Percentiles rank a stretch among this genome's conserved stretches.
Conservation (phyloP, 176 grass and related monocot genomes). For the Musa schizocarpa region DNA sequence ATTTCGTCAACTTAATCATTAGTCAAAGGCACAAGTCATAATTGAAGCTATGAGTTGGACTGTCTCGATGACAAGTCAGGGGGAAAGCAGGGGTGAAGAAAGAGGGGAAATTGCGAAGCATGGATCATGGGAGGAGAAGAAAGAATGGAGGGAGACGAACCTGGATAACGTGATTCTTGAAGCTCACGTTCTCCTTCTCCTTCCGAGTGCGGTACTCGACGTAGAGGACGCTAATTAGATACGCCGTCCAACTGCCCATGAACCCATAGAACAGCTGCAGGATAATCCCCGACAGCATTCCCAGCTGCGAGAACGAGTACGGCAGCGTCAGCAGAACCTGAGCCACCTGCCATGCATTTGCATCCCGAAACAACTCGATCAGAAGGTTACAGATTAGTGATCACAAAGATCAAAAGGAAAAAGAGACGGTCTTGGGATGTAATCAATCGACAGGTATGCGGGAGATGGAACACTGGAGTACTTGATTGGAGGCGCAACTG, state of each 20-base stretch:
- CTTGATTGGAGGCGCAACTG: conserved; percentile 23
- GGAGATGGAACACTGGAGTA: not conserved
- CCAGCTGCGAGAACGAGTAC: conserved; percentile 20
- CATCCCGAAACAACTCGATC: not conserved
- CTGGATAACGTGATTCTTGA: conserved; percentile 24
- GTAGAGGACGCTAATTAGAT: conserved; percentile 21
- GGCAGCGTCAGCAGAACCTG: conserved; percentile 20
- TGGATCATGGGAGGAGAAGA: not conserved
- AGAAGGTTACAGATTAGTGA: too few relatives aligned
- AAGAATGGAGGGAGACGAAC: not conserved
- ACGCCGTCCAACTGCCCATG: conserved; percentile 16
- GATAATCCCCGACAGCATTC: conserved; percentile 4
- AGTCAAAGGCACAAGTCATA: too few relatives aligned
- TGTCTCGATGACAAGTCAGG: too few relatives aligned
- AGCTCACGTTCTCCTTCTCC: conserved; percentile 13
- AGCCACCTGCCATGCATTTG: conserved; percentile 7
- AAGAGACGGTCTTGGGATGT: not conserved
- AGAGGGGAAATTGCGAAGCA: too few relatives aligned
- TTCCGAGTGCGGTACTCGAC: conserved; percentile 19
- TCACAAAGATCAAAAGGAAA: not conserved
- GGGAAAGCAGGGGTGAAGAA: too few relatives aligned
- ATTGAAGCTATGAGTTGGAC: too few relatives aligned
- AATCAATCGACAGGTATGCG: not conserved
- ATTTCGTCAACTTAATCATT: too few relatives aligned
- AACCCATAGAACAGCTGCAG: conserved; percentile 11